Evolutionary conservation across 495 filamentous ascomycete species (phyloP).

Genomic region (Aspergillus incahuasiensis): DNA sequence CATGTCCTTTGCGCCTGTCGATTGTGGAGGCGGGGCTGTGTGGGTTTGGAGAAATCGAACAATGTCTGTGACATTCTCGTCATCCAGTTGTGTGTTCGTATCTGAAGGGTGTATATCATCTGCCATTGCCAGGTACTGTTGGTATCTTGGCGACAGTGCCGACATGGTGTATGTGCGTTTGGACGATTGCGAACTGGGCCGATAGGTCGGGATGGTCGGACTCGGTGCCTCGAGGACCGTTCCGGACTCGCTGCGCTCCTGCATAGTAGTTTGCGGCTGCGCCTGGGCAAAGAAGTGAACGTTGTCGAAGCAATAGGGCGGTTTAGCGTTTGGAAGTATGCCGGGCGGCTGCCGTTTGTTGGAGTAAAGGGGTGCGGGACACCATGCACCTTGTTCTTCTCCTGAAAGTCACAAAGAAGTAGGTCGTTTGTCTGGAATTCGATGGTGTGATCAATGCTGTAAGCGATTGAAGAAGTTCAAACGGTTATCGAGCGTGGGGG

Average conservation of each 20-base stretch:
- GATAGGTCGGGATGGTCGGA: conserved; percentile 39
- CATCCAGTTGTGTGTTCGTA: conserved; percentile 24
- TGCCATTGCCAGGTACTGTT: conserved; percentile 9
- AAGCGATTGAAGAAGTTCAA: not conserved
- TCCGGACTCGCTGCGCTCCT: conserved; percentile 26
- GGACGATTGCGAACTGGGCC: conserved; percentile 25
- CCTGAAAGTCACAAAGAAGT: not conserved
- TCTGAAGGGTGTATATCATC: conserved; percentile 16
- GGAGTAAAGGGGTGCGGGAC: not conserved
- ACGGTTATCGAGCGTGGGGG: conserved; percentile 1
- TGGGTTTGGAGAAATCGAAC: conserved; percentile 38
- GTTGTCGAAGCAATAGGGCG: conserved; percentile 5
- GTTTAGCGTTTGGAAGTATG: conserved; percentile 6
- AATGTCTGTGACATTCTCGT: conserved; percentile 35
- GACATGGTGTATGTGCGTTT: conserved; percentile 33
- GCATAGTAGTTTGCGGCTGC: conserved; percentile 24
- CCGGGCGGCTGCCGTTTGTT: not conserved
- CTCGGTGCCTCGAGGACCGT: conserved; percentile 36
- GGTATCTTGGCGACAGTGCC: conserved; percentile 17
- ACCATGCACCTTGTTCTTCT: not conserved
- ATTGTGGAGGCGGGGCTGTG: conserved; percentile 11
- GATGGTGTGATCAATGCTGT: not conserved
- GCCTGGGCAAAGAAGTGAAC: conserved; percentile 18
- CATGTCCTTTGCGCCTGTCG: conserved; percentile 23
- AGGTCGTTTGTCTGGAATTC: conserved; percentile 3